Percentiles rank a stretch among this genome's conserved stretches.
Conservation (phyloP, 2,329 filamentous ascomycete genomes). For the Colletotrichum filicis region DNA sequence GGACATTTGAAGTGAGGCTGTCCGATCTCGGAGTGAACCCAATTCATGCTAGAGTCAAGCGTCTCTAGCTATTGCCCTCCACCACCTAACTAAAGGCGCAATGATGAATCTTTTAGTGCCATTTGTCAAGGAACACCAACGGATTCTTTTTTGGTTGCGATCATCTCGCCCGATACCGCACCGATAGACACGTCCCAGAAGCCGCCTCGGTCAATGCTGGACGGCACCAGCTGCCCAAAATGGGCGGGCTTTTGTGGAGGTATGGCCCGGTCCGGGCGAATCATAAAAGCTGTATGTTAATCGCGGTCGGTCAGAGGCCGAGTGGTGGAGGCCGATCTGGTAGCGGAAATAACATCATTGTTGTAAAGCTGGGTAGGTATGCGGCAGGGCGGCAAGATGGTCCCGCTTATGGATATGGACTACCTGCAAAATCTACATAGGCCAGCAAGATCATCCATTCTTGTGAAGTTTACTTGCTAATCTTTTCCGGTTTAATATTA, state of each 20-base stretch:
- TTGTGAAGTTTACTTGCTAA: neutral
- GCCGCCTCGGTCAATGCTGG: neutral
- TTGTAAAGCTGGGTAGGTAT: neutral
- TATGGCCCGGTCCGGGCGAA: constrained; percentile 21
- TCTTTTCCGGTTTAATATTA: neutral
- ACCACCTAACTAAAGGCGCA: neutral
- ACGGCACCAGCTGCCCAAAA: constrained; percentile 9
- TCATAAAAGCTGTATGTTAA: constrained; percentile 10
- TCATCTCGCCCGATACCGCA: constrained; percentile 24
- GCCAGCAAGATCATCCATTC: neutral
- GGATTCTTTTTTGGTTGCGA: neutral
- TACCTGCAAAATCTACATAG: constrained; percentile 1
- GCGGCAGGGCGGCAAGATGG: neutral
- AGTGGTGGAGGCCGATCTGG: constrained; percentile 20
- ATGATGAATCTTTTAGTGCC: too few species aligned
- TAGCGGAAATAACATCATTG: constrained; percentile 32
- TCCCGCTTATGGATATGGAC: constrained; percentile 12
- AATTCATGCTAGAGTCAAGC: neutral
- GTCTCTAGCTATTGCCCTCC: neutral
- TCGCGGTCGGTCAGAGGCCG: constrained; percentile 4
- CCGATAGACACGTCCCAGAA: neutral
- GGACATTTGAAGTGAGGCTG: neutral
- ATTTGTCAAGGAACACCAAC: neutral
- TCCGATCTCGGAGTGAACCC: neutral
- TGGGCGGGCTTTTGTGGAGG: constrained; percentile 15